Conservation (phyloP, 2,329 filamentous ascomycete genomes). For the Venturia oleaginea region DNA sequence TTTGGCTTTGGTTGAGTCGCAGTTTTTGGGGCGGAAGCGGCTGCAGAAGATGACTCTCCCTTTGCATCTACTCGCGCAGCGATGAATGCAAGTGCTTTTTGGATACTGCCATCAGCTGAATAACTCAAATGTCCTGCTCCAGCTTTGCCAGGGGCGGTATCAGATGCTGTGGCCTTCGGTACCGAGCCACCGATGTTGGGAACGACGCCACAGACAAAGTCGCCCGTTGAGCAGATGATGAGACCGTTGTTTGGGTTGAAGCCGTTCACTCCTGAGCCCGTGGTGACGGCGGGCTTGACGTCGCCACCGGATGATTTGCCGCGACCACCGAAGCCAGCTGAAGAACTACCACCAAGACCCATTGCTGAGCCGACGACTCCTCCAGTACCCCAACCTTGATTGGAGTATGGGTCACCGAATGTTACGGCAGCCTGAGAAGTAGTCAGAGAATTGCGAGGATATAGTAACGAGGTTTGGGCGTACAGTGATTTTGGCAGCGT, state of each 20-base stretch:
- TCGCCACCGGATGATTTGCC: neutral
- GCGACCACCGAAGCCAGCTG: neutral
- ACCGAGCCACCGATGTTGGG: neutral
- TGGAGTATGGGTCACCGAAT: constrained; percentile 11
- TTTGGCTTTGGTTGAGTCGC: too few relatives aligned
- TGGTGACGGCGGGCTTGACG: neutral
- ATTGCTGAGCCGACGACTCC: neutral
- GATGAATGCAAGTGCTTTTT: neutral
- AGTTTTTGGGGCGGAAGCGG: too few relatives aligned
- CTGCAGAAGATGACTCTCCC: too few relatives aligned
- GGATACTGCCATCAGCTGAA: neutral
- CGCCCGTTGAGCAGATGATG: constrained; percentile 1
- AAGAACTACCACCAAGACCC: neutral
- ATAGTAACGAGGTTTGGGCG: neutral
- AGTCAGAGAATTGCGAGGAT: neutral
- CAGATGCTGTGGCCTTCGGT: neutral
- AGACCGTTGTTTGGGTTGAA: constrained; percentile 4
- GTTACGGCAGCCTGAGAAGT: constrained; percentile 9
- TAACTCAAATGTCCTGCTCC: constrained; percentile 3
- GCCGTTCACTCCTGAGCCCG: neutral
- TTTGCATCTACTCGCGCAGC: neutral
- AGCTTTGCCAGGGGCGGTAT: neutral
- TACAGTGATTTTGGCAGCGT: neutral
- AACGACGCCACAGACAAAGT: constrained; percentile 1
- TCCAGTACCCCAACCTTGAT: constrained; percentile 3